These are phyloP conservation scores for Dichomitus squalens DNA, from an alignment of 1,284 basidiomycete genomes.

Conservation along the genomic window DNA sequence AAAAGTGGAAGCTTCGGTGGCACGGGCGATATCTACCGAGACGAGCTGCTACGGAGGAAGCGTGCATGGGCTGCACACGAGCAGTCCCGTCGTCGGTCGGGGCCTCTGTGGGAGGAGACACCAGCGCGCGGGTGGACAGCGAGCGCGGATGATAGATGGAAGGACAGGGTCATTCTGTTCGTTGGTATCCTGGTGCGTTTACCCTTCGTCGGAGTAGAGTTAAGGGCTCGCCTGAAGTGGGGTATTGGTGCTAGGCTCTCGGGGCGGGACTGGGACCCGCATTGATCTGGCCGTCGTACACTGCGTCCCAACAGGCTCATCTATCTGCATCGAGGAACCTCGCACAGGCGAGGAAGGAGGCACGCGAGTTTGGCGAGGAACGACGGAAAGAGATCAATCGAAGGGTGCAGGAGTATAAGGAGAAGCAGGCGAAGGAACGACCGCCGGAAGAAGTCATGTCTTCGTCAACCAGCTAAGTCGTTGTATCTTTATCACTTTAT, in stretches of 20 bases:
- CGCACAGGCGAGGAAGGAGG: slow-evolving; percentile 44
- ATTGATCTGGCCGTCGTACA: slow-evolving; percentile 26
- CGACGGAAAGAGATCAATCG: slow-evolving; percentile 42
- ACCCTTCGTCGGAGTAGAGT: background rate
- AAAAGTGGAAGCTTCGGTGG: slow-evolving; percentile 2
- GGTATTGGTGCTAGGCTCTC: slow-evolving; percentile 32
- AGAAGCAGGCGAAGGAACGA: slow-evolving; percentile 2
- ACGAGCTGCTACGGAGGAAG: slow-evolving; percentile 44
- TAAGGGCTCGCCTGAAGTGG: background rate
- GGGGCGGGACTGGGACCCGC: slow-evolving; percentile 37
- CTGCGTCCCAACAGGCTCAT: slow-evolving; percentile 32
- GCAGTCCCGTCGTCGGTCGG: slow-evolving; percentile 4
- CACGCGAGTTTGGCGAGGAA: slow-evolving; percentile 41
- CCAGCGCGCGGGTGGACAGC: slow-evolving; percentile 22
- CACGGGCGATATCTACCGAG: slow-evolving; percentile 35
- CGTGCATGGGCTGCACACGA: slow-evolving; percentile 25
- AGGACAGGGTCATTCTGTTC: slow-evolving; percentile 43
- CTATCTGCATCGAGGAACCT: slow-evolving; percentile 43
- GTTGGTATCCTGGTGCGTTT: slow-evolving; percentile 41
- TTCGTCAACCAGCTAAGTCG: too few relatives aligned
- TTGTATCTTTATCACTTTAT: too few relatives aligned
- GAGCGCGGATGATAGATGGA: slow-evolving; percentile 38
- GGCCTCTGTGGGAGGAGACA: slow-evolving; percentile 1
- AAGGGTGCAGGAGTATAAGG: slow-evolving; percentile 37
- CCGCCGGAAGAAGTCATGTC: background rate